phyloP scores from a whole-genome alignment of 805 yeast species.

The Candida loeiensis region DNA sequence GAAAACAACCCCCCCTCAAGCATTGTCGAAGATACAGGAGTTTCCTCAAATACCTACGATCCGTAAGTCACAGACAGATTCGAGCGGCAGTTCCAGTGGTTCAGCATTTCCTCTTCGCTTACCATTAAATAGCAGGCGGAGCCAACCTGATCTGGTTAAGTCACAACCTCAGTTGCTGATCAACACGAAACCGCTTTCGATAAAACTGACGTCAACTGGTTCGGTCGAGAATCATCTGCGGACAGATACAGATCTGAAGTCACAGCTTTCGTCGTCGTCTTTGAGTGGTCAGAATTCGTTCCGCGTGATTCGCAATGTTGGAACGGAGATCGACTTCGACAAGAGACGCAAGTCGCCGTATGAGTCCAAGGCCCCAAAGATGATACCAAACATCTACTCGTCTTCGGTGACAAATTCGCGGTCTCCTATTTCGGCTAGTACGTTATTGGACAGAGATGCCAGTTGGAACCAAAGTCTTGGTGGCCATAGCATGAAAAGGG shows the following conservation, averaged over 20 bases:
- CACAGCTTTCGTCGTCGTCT: not conserved
- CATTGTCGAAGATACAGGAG: constrained; percentile 8
- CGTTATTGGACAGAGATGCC: constrained; percentile 14
- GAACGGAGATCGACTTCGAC: constrained; percentile 76
- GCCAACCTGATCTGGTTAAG: constrained; percentile 6
- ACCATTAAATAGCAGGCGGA: constrained; percentile 13
- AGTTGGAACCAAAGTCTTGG: not conserved
- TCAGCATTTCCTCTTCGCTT: constrained; percentile 15
- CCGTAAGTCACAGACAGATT: not conserved
- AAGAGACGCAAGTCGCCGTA: constrained; percentile 75
- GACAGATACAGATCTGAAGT: too few relatives aligned
- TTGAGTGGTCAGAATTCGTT: constrained; percentile 41
- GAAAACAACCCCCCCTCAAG: not conserved
- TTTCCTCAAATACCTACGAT: not conserved
- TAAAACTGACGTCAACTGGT: not conserved
- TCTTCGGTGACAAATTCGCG: constrained; percentile 31
- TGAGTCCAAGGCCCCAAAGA: constrained; percentile 40
- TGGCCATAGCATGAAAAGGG: not conserved
- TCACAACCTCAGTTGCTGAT: constrained; percentile 15
- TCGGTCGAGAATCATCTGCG: constrained; percentile 3
- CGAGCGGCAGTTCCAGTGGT: not conserved
- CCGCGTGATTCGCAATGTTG: constrained; percentile 62
- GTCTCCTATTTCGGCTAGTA: constrained; percentile 37
- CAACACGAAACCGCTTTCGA: constrained; percentile 12
- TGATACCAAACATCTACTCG: constrained; percentile 32